Percentiles rank a stretch among this genome's conserved stretches.
Conservation (phyloP, 305 asterid genomes). For the Coffea humblotiana region DNA sequence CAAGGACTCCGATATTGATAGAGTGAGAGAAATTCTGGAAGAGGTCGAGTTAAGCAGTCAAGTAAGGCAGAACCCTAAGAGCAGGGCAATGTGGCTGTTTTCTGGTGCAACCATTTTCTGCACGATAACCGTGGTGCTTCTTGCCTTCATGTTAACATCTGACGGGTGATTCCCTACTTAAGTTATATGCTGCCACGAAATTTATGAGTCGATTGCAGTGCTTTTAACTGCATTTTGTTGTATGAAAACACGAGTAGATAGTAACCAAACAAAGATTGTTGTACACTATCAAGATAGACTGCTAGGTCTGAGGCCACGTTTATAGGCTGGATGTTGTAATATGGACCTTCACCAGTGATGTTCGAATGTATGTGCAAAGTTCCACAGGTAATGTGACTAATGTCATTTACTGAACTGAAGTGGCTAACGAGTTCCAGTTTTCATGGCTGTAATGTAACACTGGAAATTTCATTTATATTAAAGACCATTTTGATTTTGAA, state of each 20-base stretch:
- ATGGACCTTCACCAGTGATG: neutral
- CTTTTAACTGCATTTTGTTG: neutral
- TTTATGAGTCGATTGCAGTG: neutral
- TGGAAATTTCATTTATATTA: neutral
- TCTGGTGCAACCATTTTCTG: conserved; percentile 67
- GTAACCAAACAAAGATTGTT: neutral
- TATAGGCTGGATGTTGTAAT: neutral
- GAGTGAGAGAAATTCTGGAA: conserved; percentile 59
- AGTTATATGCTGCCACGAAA: neutral
- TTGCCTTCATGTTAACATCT: conserved; percentile 66
- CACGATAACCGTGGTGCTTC: conserved; percentile 60
- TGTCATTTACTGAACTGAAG: neutral
- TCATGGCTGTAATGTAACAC: neutral
- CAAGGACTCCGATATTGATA: conserved; percentile 73
- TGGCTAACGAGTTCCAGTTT: neutral
- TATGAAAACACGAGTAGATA: neutral
- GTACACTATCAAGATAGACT: neutral
- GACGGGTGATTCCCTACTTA: conserved; percentile 52
- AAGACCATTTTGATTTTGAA: neutral
- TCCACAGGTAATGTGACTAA: neutral
- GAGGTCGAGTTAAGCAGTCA: conserved; percentile 56
- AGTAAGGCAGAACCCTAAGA: conserved; percentile 36
- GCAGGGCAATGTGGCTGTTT: conserved; percentile 65
- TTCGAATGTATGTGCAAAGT: neutral
- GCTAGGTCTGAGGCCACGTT: neutral